These are phyloP conservation scores for Trifolium fragiferum DNA, from an alignment of 306 rosid species.

Conservation along the genomic window DNA sequence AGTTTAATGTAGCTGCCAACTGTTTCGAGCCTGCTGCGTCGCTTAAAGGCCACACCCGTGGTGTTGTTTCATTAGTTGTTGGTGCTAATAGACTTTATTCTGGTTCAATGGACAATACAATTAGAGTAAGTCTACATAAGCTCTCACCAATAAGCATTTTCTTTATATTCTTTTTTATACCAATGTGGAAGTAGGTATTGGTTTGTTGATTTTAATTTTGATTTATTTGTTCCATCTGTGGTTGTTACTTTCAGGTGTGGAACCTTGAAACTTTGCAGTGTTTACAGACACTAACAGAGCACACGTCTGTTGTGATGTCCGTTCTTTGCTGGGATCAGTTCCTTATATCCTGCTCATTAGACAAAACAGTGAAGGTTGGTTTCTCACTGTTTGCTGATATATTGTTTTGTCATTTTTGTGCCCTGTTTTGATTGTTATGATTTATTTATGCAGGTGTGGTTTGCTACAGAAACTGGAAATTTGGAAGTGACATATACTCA, in stretches of 20 bases:
- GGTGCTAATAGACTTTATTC: conserved; percentile 97
- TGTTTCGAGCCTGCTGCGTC: conserved; percentile 89
- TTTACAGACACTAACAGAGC: conserved; percentile 84
- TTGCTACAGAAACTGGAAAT: conserved; percentile 83
- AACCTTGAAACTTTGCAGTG: conserved; percentile 91
- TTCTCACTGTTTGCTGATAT: conserved; percentile 32
- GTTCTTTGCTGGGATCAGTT: conserved; percentile 98
- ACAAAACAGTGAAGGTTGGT: conserved; percentile 83
- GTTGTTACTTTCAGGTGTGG: conserved; percentile 76
- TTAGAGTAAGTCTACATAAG: conserved; percentile 60
- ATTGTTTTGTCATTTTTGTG: neutral
- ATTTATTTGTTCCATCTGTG: conserved; percentile 24
- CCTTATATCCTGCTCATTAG: conserved; percentile 86
- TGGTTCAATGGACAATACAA: conserved; percentile 94
- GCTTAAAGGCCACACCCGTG: conserved; percentile 74
- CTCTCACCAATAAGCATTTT: conserved; percentile 4
- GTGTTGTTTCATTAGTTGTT: conserved; percentile 90
- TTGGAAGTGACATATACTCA: conserved; percentile 93
- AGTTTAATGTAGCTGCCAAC: conserved; percentile 74
- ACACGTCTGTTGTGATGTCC: conserved; percentile 94
- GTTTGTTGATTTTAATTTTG: conserved; percentile 15
- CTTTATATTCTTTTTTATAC: conserved; percentile 11
- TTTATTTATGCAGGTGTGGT: conserved; percentile 77
- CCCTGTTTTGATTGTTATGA: conserved; percentile 24
- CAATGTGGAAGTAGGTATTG: conserved; percentile 11